These are phyloP conservation scores for Leishmania mexicana DNA, from an alignment of 208 protist species.

Conservation along the genomic window DNA sequence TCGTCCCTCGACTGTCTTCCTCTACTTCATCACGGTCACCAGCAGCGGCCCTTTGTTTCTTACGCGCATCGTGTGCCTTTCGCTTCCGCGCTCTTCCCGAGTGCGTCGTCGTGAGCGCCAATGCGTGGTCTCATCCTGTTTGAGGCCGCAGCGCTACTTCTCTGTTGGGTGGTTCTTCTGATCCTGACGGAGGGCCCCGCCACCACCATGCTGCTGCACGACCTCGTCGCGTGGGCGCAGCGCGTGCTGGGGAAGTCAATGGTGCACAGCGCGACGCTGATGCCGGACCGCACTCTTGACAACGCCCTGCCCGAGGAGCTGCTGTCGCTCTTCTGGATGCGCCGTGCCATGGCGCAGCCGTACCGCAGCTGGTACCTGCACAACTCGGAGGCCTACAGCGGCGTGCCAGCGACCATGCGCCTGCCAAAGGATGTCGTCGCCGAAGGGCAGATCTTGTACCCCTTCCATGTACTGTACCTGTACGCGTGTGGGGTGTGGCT, in stretches of 20 bases:
- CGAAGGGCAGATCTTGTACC: slow-evolving; percentile 38
- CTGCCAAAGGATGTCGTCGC: slow-evolving; percentile 13
- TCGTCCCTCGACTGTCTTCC: not conserved
- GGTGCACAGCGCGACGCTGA: not conserved
- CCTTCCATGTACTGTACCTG: slow-evolving; percentile 50
- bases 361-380: slow-evolving; percentile 41
- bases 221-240: not conserved
- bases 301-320: slow-evolving; percentile 21
- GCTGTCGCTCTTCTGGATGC: slow-evolving; percentile 44
- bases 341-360: slow-evolving; percentile 24
- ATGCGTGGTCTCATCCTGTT: slow-evolving; percentile 1
- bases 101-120: not conserved
- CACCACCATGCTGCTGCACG: not conserved
- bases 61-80: not conserved
- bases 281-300: not conserved
- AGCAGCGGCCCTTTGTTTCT: not conserved
- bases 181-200: not conserved
- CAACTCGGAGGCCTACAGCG: slow-evolving; percentile 2
- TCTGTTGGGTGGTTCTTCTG: not conserved
- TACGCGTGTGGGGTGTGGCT: slow-evolving; percentile 22
- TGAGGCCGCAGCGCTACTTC: not conserved
- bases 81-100: not conserved
- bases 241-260: not conserved
- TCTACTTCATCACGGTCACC: not conserved
- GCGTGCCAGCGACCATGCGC: not conserved